Base-by-base conservation (phyloP, 768 basidiomycete genomes). In the Amanita brunnescens region DNA sequence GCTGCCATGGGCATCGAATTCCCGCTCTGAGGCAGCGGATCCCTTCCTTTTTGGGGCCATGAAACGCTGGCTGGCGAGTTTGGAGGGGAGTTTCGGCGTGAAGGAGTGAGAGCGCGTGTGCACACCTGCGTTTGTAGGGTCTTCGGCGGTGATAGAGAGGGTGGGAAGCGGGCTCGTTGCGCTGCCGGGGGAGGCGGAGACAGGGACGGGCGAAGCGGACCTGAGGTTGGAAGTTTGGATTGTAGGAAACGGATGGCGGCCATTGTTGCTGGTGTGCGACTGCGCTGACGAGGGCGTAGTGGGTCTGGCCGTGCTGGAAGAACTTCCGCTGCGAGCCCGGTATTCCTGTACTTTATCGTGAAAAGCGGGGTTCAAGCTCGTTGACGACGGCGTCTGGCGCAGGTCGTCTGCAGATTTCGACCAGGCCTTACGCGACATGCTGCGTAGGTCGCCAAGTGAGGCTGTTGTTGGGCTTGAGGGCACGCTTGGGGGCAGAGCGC, bases 331-430 rank as follows among this genome's bases (percentile, higher is more conserved):
- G 47, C 81, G 69, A 51, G 71, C 76, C 13, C 87, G 74, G 61
- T 91, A 90, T 52, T 82, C 75, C 35, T 74, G 78, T 56, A 83
- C 76, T 59, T 74, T 79, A 48, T 82, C 77, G 37, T 85, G 80
- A 56, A 87, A 77, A 16, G 73, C 70, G 5, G 73, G 57, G 24
- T 38, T 48, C 69, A 12, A 71, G 62, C 51, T 69, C 63, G 21
- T 58, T 55, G 41, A 49, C 0, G 66, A 57, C 0, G 72, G 71
- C 44, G 81, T 66, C 61, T 77, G 80, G 58, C 78, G 76, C 45
- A 91, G 74, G 62, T 91, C 88, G 61, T 91, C 88, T 20, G 80
- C 87, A 5, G 86, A 89, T 61, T 72, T 81, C 20, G 87, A 88
- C 88, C 88, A 91, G 13, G 75, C 76, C 62, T 79, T 84, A 58